These are phyloP conservation scores for Rhodosporidiobolus odoratus DNA, from an alignment of 768 basidiomycete species.

Conservation along the genomic window DNA sequence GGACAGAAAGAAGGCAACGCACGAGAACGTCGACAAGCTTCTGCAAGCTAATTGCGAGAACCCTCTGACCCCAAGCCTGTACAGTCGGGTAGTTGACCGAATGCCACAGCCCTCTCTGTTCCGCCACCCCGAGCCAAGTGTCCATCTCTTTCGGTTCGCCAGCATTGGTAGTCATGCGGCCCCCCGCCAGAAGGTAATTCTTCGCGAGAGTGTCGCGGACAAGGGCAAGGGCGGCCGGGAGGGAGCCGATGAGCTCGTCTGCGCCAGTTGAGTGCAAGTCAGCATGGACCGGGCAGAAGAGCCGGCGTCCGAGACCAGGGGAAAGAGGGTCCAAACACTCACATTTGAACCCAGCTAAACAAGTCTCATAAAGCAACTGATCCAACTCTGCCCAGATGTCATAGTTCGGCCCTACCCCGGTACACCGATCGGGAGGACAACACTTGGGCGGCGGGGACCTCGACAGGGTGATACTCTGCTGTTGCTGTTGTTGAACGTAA, in stretches of 20 bases:
- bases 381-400: conserved; percentile 24
- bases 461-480: conserved; percentile 11
- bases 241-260: conserved; percentile 38
- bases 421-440: conserved; percentile 35
- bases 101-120: conserved; percentile 23
- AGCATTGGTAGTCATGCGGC: conserved; percentile 23
- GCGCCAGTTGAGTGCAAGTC: not conserved
- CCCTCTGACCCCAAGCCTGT: conserved; percentile 31
- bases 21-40: conserved; percentile 38
- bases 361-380: conserved; percentile 30
- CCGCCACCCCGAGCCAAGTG: conserved; percentile 19
- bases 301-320: not conserved
- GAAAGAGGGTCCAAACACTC: not conserved
- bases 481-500: not conserved
- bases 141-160: conserved; percentile 34
- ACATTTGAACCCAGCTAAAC: conserved; percentile 34
- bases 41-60: conserved; percentile 31
- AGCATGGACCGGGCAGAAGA: not conserved
- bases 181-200: conserved; percentile 29
- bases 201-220: conserved; percentile 34
- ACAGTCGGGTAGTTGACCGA: conserved; percentile 24
- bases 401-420: conserved; percentile 22
- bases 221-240: conserved; percentile 17
- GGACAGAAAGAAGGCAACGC: not conserved
- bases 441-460: conserved; percentile 24